These are phyloP conservation scores for Alternaria metachromatica DNA, from an alignment of 2,329 filamentous ascomycete species.

Conservation along the genomic window DNA sequence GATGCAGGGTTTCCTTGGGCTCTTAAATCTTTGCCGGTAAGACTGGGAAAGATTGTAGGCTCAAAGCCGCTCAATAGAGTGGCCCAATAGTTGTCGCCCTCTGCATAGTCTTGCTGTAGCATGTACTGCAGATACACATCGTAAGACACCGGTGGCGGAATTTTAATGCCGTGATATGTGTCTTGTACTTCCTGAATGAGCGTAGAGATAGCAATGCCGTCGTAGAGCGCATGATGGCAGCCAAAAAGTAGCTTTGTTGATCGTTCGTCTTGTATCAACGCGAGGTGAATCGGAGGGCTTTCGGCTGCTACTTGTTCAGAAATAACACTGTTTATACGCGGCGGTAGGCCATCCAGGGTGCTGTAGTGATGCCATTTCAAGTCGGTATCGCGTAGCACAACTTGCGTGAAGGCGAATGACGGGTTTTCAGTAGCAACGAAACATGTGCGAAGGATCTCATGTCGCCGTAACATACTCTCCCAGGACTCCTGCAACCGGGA, in stretches of 20 bases:
- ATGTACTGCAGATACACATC: slow-evolving; percentile 69
- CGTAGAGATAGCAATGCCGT: slow-evolving; percentile 76
- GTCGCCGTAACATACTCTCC: slow-evolving; percentile 67
- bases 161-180: slow-evolving; percentile 55
- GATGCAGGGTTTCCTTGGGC: neutral
- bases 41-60: slow-evolving; percentile 51
- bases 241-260: slow-evolving; percentile 54
- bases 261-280: slow-evolving; percentile 23
- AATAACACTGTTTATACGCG: slow-evolving; percentile 55
- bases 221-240: slow-evolving; percentile 85
- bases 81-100: slow-evolving; percentile 71
- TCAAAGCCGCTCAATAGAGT: slow-evolving; percentile 61
- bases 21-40: slow-evolving; percentile 27
- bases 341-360: slow-evolving; percentile 35
- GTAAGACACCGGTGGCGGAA: slow-evolving; percentile 64
- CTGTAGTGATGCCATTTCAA: slow-evolving; percentile 50
- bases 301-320: slow-evolving; percentile 53
- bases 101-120: slow-evolving; percentile 55
- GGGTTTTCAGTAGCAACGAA: slow-evolving; percentile 71
- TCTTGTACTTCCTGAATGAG: slow-evolving; percentile 75
- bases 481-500: slow-evolving; percentile 65
- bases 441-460: slow-evolving; percentile 78
- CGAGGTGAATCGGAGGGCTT: slow-evolving; percentile 48
- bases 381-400: slow-evolving; percentile 63
- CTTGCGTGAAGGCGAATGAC: slow-evolving; percentile 72